Evolutionary conservation across 2,329 filamentous ascomycete genomes (phyloP).

Genomic region (Ciborinia camelliae): DNA sequence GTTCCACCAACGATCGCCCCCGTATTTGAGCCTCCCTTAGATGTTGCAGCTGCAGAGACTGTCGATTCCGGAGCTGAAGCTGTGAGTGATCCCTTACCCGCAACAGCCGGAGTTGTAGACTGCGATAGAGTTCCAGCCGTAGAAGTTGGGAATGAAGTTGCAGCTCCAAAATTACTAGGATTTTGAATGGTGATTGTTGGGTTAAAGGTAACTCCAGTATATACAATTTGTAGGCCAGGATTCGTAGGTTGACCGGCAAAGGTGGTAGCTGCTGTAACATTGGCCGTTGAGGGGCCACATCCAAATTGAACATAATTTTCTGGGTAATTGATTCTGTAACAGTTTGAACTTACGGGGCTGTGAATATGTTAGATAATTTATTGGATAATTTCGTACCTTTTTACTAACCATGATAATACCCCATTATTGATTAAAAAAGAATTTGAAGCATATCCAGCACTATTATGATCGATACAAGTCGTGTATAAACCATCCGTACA

Average conservation of each 20-base stretch:
- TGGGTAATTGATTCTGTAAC: constrained; percentile 34
- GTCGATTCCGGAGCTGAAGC: neutral
- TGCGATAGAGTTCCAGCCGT: constrained; percentile 4
- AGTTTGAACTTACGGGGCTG: constrained; percentile 27
- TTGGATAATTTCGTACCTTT: neutral
- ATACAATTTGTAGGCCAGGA: constrained; percentile 32
- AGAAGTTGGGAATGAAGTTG: constrained; percentile 17
- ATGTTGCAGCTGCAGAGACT: neutral
- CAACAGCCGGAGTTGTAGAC: constrained; percentile 11
- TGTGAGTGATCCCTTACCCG: constrained; percentile 12
- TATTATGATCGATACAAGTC: constrained; percentile 33
- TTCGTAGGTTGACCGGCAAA: constrained; percentile 32
- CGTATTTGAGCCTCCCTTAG: constrained; percentile 1
- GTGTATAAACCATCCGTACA: constrained; percentile 36
- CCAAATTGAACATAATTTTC: constrained; percentile 33
- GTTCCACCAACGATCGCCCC: constrained; percentile 10
- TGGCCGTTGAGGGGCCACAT: constrained; percentile 31
- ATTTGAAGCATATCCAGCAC: constrained; percentile 28
- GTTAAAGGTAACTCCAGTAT: constrained; percentile 31
- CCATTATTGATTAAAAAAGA: constrained; percentile 31
- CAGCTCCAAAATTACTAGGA: constrained; percentile 13
- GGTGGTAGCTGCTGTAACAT: constrained; percentile 29
- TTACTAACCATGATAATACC: constrained; percentile 33
- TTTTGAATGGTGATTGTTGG: constrained; percentile 17
- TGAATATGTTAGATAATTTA: constrained; percentile 22